Base-by-base conservation (phyloP, 768 basidiomycete genomes). In the Xanthoconium stramineum region DNA sequence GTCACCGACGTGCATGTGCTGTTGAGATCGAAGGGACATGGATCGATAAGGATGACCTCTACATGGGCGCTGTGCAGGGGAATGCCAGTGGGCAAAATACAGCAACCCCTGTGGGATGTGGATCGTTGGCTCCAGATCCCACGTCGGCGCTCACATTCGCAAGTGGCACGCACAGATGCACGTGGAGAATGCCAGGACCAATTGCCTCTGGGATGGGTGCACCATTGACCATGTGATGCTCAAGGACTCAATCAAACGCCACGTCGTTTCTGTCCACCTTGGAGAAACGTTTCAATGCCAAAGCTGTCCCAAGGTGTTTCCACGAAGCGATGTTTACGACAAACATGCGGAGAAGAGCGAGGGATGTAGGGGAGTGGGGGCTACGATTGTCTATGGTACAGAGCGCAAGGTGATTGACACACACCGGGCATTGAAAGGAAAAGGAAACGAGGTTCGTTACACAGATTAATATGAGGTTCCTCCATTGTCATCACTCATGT, bases 141-240 rank as follows among this genome's bases (percentile, higher is more conserved):
- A 13, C 3, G 29, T 61, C 11, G 60, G 53, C 5, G n/a, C 46
- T 13, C 60, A 59, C 24, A 36, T 61, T 4, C 53, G 57, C 10
- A 55, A 37, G n/a, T 61, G 60, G 60, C 57, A 61, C 30, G n/a
- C 0, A 3, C 29, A 46, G 6, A 39, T 2, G 12, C 45, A 17
- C 5, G 8, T 32, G 36, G 29, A 24, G 24, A 24, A 47, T 3
- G 13, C 15, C 28, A 36, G 11, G 2, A 7, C 44, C 15, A 12
- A 32, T 9, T 60, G 59, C 14, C 33, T 50, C 14, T 60, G 59
- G 59, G 47, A 52, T 0, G 50, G 55, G 5, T 59, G 58, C 24
- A 24, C 24, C 24, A 24, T 3, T 24, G 17, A 13, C 2, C 49
- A 19, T 8, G 24, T 12, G n/a, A 55, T 61, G 60, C 39, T 3